Conservation (phyloP, 2,329 filamentous ascomycete genomes). For the Cercospora sp. region DNA sequence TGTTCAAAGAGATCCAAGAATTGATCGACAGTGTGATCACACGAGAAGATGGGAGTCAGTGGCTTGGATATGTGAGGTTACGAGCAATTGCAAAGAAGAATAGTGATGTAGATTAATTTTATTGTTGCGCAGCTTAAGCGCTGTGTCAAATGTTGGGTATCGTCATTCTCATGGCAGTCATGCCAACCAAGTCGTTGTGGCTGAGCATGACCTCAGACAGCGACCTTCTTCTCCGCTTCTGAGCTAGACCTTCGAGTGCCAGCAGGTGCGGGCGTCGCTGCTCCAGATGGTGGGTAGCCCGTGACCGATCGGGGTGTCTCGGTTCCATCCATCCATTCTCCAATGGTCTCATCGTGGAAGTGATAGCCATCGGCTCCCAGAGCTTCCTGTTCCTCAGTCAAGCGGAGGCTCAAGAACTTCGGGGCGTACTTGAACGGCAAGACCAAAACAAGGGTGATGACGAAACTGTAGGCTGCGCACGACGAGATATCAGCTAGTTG, state of each 20-base stretch:
- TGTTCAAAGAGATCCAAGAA: conserved; percentile 56
- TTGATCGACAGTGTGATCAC: conserved; percentile 57
- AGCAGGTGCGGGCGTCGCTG: neutral
- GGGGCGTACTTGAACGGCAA: conserved; percentile 57
- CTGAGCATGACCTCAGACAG: neutral
- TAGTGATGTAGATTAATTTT: conserved; percentile 11
- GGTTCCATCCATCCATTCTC: conserved; percentile 29
- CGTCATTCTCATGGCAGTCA: neutral
- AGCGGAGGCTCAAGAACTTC: conserved; percentile 52
- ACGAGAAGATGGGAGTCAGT: conserved; percentile 57
- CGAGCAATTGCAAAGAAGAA: conserved; percentile 44
- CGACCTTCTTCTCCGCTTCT: conserved; percentile 1
- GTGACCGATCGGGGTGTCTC: conserved; percentile 5
- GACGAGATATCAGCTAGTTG: conserved; percentile 58
- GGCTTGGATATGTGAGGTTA: conserved; percentile 50
- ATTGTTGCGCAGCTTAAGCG: neutral
- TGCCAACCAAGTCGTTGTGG: neutral
- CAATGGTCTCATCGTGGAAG: conserved; percentile 58
- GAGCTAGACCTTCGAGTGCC: neutral
- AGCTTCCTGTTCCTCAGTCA: conserved; percentile 57
- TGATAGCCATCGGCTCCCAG: conserved; percentile 56
- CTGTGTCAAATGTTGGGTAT: neutral
- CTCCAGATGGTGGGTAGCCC: conserved; percentile 3
- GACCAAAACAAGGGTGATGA: conserved; percentile 54
- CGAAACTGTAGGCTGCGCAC: conserved; percentile 55